Evolutionary conservation across 2,329 filamentous ascomycete species (phyloP), one percentile per base, ranked within the genome.

Genomic region (Raffaelea ambrosiae): DNA sequence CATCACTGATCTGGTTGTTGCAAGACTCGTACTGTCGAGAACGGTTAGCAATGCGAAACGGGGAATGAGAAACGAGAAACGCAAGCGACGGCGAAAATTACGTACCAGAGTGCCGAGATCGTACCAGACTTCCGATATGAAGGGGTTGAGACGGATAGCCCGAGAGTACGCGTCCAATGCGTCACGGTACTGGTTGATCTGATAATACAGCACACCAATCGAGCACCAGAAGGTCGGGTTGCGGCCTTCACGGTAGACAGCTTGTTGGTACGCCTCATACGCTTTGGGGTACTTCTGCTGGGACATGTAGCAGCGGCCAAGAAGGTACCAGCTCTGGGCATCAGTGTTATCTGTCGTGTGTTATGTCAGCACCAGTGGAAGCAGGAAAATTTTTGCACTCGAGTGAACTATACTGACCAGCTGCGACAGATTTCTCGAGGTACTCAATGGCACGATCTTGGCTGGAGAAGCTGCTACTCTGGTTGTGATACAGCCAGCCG

Each of bases 161-260:
- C 93, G 86, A 52, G 90, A 96, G 68, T 97, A 98, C 36, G 93
- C 93, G 70, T 98, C 93, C 46, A 98, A 78, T 3, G 93, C 93
- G 72, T 98, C 93, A 50, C 93, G 84, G 69, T 98, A 98, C 70
- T 98, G 93, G 68, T 97, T 98, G 72, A 98, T 98, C 69, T 97
- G 93, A 70, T 97, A 98, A 66, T 98, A 98, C 51, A 98, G 77
- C 16, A 98, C 93, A 64, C 93, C 93, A 62, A 98, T 98, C 10
- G 91, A 97, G 72, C 93, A 97, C 93, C 93, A 98, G 72, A 97
- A 98, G 2, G 93, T 97, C 18, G 93, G 93, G 64, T 97, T 97
- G 57, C 93, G 85, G 31, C 93, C 93, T 63, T 98, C 93, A 49
- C 93, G 88, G 63, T 98, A 98, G 36, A 98, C 93, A 3, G 93